Base-by-base conservation (phyloP, 306 rosid genomes). In the Begonia peltatifolia region DNA sequence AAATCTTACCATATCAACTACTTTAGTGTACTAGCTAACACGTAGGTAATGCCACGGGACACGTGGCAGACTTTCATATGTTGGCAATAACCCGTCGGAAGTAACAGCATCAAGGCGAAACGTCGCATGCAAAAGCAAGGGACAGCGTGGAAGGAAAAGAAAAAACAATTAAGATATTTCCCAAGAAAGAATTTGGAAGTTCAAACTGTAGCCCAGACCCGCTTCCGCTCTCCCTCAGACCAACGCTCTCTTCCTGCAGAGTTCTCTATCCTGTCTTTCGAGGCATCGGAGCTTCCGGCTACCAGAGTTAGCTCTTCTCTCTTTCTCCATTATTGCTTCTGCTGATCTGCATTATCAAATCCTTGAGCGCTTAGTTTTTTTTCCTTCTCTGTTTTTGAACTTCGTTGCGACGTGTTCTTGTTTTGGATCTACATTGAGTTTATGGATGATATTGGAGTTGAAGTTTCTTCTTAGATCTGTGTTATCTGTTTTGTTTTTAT, bases 151-250 rank as follows among this genome's bases (percentile, higher is more conserved):
- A 57, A 57, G 52, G 17, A 57, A 36, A 25, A 9, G 41, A 57
- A 14, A 11, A 18, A 46, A 46, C 36, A 38, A 41, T 54, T 3
- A 55, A 48, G 10, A 42, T 11, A 20, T 57, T 18, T 18, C 22
- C 22, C 22, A 18, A 22, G 22, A 9, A 6, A 30, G 48, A 35
- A 50, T 71, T 68, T 72, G 58, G 67, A 74, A 68, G 76, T 84
- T 85, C 84, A 77, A 85, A 85, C 77, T 60, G 71, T 67, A 54
- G 23, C 58, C 47, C 52, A 59, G 66, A 76, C 90, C 90, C 94
- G 87, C 94, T 67, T 65, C 61, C 82, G 63, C 72, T 60, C 69
- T 42, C 66, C 5, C 60, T 51, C 71, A 63, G 66, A 66, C 55
- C 71, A 25, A 57, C 69, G 41, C 55, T 2, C 64, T 11, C 56